phyloP scores from a whole-genome alignment of 208 protist genomes.

The Trypanosoma mega region DNA sequence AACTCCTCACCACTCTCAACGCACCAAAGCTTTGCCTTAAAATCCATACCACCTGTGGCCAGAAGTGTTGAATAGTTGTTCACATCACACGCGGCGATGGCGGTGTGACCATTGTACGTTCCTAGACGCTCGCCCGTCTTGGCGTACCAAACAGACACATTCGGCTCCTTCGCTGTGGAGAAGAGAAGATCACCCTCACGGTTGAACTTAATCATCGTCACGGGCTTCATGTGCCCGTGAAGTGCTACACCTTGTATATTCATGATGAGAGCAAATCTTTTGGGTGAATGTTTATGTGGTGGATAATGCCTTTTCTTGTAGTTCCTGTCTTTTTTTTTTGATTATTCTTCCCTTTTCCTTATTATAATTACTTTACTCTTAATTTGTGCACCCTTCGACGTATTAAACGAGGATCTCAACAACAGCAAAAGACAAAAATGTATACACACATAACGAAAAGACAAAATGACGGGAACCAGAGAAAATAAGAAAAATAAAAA shows the following conservation, averaged over 20 bases:
- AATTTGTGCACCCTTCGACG: too few relatives aligned
- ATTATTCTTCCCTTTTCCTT: constrained; percentile 9
- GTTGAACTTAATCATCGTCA: constrained; percentile 96
- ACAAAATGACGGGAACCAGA: background rate
- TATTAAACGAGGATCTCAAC: background rate
- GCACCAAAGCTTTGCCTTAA: constrained; percentile 85
- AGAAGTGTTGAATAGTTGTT: constrained; percentile 87
- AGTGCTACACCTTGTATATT: constrained; percentile 72
- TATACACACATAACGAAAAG: constrained; percentile 22
- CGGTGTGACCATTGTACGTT: constrained; percentile 93
- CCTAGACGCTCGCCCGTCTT: constrained; percentile 95
- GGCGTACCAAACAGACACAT: constrained; percentile 92
- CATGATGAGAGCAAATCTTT: constrained; percentile 21
- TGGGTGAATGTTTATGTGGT: constrained; percentile 3
- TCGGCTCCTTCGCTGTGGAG: constrained; percentile 92
- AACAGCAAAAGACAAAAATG: constrained; percentile 11
- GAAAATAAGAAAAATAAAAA: constrained; percentile 12
- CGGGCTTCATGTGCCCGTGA: constrained; percentile 89
- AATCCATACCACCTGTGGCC: constrained; percentile 74
- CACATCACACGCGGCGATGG: constrained; percentile 94
- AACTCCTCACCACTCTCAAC: constrained; percentile 92
- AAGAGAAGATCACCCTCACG: constrained; percentile 98
- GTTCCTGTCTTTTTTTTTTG: constrained; percentile 20
- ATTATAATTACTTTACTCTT: too few relatives aligned
- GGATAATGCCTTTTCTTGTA: background rate